These are phyloP conservation scores for Phytophthora palmivora DNA, from an alignment of 352 stramenopile species.

Conservation along the genomic window DNA sequence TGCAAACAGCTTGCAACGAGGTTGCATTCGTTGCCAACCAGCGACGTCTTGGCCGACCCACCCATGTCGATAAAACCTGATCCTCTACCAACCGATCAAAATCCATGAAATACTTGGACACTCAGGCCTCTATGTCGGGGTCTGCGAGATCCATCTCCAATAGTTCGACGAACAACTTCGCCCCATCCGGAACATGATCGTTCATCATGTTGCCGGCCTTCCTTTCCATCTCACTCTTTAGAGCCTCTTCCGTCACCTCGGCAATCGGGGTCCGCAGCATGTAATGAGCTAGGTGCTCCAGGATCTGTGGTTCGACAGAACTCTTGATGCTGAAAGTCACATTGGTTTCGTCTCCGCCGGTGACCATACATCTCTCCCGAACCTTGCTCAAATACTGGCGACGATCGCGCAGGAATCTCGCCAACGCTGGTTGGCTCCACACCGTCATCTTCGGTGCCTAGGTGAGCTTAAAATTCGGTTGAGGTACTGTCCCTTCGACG, in stretches of 20 bases:
- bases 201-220: not conserved
- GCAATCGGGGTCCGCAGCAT: not conserved
- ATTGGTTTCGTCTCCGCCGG: too few relatives aligned
- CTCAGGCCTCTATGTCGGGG: not conserved
- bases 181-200: not conserved
- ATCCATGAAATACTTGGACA: too few relatives aligned
- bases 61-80: not conserved
- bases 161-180: not conserved
- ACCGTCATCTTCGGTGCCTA: too few relatives aligned
- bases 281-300: slow-evolving; percentile 5
- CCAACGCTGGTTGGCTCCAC: too few relatives aligned
- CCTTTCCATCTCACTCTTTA: not conserved
- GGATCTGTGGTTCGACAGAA: not conserved
- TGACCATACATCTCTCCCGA: too few relatives aligned
- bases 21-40: not conserved
- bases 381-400: too few relatives aligned
- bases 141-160: slow-evolving; percentile 4
- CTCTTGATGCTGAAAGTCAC: not conserved
- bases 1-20: not conserved
- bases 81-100: slow-evolving; percentile 9
- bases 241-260: not conserved
- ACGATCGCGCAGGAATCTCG: too few relatives aligned
- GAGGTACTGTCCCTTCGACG: too few relatives aligned
- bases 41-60: not conserved
- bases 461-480: too few relatives aligned